These are phyloP conservation scores for Beta corolliflora DNA, from an alignment of 179 eudicot species.

Conservation along the genomic window DNA sequence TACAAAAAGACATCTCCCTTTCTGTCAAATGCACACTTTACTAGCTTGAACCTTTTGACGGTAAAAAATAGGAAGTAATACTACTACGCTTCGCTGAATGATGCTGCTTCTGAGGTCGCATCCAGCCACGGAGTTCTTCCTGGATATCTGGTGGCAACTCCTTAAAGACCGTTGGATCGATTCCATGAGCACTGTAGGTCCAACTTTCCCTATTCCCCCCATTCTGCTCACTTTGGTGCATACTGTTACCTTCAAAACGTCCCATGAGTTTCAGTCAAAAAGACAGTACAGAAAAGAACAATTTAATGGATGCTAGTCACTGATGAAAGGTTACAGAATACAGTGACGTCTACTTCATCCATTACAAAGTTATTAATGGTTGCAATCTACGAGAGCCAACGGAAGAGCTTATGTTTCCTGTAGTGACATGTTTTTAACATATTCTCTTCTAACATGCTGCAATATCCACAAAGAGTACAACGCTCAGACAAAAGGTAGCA, in stretches of 20 bases:
- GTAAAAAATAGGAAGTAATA: constrained; percentile 68
- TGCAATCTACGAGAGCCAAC: neutral
- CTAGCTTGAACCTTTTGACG: constrained; percentile 33
- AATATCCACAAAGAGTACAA: neutral
- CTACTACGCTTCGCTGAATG: constrained; percentile 40
- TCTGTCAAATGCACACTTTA: neutral
- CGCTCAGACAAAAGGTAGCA: neutral
- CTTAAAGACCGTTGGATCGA: constrained; percentile 57
- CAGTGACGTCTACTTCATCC: neutral
- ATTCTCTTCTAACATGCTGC: neutral
- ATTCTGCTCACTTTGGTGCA: constrained; percentile 10
- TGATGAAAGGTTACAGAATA: neutral
- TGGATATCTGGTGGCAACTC: constrained; percentile 81
- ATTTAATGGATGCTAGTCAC: neutral
- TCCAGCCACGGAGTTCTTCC: constrained; percentile 63
- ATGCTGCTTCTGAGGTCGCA: constrained; percentile 63
- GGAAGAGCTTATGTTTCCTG: neutral
- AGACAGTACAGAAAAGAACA: neutral
- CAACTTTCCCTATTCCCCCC: constrained; percentile 39
- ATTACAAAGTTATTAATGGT: no score
- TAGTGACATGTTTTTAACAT: neutral
- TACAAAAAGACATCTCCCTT: no score
- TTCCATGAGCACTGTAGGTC: constrained; percentile 60
- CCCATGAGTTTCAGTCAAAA: constrained; percentile 1
- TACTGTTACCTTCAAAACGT: constrained; percentile 23